Evolutionary conservation across 495 filamentous ascomycete species (phyloP).

Genomic region (Neurospora pannonica): DNA sequence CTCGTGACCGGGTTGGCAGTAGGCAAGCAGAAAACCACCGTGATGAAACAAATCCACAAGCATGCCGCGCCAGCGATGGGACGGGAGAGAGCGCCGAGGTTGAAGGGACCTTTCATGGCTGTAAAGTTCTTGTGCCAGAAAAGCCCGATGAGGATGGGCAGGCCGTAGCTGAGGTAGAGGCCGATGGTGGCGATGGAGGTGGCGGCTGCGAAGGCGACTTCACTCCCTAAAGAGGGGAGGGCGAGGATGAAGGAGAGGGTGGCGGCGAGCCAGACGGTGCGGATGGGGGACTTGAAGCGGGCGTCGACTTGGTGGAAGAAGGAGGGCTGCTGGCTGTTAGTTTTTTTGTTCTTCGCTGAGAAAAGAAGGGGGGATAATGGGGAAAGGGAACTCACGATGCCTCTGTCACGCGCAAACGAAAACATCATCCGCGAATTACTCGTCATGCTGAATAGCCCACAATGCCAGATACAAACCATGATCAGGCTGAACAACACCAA

Average conservation of each 20-base stretch:
- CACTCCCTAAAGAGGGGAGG: constrained; percentile 50
- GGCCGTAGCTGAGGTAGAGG: constrained; percentile 55
- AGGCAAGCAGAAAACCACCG: constrained; percentile 54
- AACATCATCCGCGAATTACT: constrained; percentile 59
- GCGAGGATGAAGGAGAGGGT: constrained; percentile 51
- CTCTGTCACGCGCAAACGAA: constrained; percentile 46
- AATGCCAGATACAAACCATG: constrained; percentile 53
- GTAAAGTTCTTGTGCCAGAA: constrained; percentile 34
- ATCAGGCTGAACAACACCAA: constrained; percentile 48
- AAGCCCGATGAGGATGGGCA: constrained; percentile 51
- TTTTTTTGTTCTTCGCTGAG: too few species aligned
- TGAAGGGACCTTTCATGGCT: constrained; percentile 47
- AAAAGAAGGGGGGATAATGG: not conserved
- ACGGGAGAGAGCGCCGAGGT: constrained; percentile 44
- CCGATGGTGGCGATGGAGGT: constrained; percentile 63
- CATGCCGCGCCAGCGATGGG: constrained; percentile 43
- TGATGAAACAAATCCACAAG: constrained; percentile 49
- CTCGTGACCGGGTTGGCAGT: constrained; percentile 48
- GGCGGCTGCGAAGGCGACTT: constrained; percentile 52
- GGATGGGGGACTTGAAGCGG: constrained; percentile 44
- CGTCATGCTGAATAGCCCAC: constrained; percentile 49
- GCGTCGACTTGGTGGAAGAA: constrained; percentile 50
- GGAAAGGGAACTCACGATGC: constrained; percentile 25
- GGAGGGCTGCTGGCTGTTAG: constrained; percentile 14
- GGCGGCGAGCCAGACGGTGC: constrained; percentile 51